phyloP scores from a whole-genome alignment of 768 basidiomycete species.

The Leccinum arenicola region DNA sequence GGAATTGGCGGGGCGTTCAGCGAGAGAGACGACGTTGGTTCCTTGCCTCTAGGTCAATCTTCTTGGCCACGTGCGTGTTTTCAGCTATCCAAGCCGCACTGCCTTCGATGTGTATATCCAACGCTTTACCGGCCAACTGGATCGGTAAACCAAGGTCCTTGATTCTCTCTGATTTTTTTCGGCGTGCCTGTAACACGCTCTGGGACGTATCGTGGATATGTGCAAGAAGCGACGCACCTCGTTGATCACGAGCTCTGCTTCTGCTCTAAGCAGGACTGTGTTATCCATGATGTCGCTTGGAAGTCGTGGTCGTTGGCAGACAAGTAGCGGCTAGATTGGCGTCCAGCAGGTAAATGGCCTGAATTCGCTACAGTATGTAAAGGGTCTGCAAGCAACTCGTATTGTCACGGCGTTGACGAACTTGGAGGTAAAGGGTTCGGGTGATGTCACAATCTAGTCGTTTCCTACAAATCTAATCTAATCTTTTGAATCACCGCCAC shows the following conservation, averaged over 20 bases:
- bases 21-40: constrained; percentile 2
- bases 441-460: no score
- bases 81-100: constrained; percentile 85
- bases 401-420: no score
- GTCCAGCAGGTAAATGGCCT: no score
- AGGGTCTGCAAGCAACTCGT: neutral
- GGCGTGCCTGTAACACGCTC: constrained; percentile 50
- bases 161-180: constrained; percentile 66
- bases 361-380: neutral
- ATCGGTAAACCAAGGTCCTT: constrained; percentile 80
- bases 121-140: constrained; percentile 67
- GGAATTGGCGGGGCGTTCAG: constrained; percentile 8
- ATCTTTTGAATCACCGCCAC: constrained; percentile 6
- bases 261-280: constrained; percentile 27
- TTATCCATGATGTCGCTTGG: constrained; percentile 21
- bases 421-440: neutral
- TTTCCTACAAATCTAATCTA: constrained; percentile 18
- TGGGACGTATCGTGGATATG: neutral
- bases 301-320: constrained; percentile 2
- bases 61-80: constrained; percentile 71
- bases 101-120: constrained; percentile 64
- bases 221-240: constrained; percentile 17
- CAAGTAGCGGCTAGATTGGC: neutral
- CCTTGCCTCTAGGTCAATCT: constrained; percentile 73
- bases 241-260: constrained; percentile 32